Base-by-base conservation (phyloP, 345 rosid species). In the Anacardium occidentale region DNA sequence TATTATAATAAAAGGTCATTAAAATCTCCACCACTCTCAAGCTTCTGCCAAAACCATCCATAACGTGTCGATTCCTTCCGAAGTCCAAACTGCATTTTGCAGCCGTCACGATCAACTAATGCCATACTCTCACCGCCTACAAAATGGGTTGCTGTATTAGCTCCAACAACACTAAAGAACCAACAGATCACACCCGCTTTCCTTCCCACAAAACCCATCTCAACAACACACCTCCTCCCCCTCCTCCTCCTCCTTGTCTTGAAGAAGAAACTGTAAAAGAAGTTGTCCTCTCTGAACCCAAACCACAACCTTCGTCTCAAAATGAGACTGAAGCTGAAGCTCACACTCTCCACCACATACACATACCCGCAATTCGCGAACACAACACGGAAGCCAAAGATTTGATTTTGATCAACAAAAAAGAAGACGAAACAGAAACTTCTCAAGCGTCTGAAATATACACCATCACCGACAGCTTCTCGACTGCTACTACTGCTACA, bases 251-350 rank as follows among this genome's bases (percentile, higher is more conserved):
- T n/a, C n/a, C n/a, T n/a, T 44, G 76, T 17, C 71, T 79, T 11
- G 97, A 88, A 69, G 90, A 88, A 84, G 97, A 90, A 77, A 75
- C 83, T 10, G 92, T 90, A 2, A 87, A 89, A 73, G 91, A 92
- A 81, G 89, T 84, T 5, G 84, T 90, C 13, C 85, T 85, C 42
- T 87, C 93, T 0, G 90, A 88, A 64, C 59, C 77, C 5, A 69
- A 55, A 59, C 56, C 76, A 21, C 73, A 64, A 0, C 45, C 1
- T 5, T 9, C 42, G 4, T n/a, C n/a, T 25, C 60, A 20, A 11
- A 21, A 21, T 51, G 37, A 25, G 10, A 32, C 37, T 66, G 45
- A 2, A 13, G 42, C 54, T 75, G 32, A 10, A n/a, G 47, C 70
- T 75, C 75, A 68, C 45, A 77, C 67, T 11, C 37, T 50, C 1